Percentiles rank a stretch among this genome's conserved stretches.
Evolutionary conservation across 202 grass and related monocot genomes (phyloP).

Genomic region (Setaria italica): DNA sequence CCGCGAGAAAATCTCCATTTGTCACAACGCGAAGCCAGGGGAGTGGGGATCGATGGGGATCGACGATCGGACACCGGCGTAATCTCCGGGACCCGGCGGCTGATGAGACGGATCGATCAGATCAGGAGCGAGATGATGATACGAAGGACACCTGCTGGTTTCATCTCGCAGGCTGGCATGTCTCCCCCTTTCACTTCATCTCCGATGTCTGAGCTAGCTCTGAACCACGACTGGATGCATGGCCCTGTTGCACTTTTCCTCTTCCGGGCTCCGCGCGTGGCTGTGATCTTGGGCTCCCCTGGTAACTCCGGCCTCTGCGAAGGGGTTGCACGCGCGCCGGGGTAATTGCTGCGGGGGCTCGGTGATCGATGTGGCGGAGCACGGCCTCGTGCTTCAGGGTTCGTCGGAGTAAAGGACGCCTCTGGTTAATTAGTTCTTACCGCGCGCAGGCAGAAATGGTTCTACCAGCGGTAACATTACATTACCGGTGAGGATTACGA

Average conservation of each 20-base stretch:
- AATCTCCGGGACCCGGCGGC: background rate
- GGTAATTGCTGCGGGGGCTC: conserved; percentile 1
- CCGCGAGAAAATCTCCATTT: background rate
- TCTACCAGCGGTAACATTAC: background rate
- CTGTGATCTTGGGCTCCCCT: background rate
- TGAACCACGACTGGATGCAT: background rate
- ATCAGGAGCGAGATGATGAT: background rate
- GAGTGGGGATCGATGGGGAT: too few relatives aligned
- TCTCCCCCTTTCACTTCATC: too few relatives aligned
- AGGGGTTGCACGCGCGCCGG: conserved; percentile 27
- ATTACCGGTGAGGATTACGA: background rate
- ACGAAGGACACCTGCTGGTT: background rate
- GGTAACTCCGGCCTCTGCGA: conserved; percentile 6
- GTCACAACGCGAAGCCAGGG: background rate
- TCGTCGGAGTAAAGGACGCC: background rate
- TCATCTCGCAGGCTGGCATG: background rate
- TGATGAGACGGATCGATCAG: background rate
- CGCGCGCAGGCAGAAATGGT: background rate
- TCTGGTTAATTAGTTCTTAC: background rate
- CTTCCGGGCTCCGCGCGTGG: background rate
- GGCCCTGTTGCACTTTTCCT: background rate
- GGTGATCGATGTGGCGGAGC: conserved; percentile 44
- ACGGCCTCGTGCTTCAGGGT: conserved; percentile 17
- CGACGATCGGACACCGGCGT: background rate
- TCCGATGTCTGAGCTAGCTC: background rate